These are phyloP conservation scores for Aspergillus conjunctus DNA, from an alignment of 495 filamentous ascomycete genomes.

Conservation along the genomic window DNA sequence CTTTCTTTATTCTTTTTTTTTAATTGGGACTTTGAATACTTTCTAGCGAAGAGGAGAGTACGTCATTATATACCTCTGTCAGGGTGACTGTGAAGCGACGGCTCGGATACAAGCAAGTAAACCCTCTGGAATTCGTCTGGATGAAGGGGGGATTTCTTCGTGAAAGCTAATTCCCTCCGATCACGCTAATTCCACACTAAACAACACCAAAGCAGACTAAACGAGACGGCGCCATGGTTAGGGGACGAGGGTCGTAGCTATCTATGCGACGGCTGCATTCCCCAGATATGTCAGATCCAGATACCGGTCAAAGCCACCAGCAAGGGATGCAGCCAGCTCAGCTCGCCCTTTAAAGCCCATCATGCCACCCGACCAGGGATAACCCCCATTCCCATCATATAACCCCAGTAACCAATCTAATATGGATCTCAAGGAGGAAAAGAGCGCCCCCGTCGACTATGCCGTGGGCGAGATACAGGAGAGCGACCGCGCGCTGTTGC, in stretches of 20 bases:
- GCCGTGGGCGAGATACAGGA: slow-evolving; percentile 28
- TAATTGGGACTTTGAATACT: not conserved
- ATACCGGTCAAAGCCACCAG: not conserved
- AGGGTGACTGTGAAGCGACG: not conserved
- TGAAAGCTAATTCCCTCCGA: no score
- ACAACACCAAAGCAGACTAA: slow-evolving; percentile 3
- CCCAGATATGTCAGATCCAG: not conserved
- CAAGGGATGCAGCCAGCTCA: not conserved
- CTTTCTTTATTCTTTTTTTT: not conserved
- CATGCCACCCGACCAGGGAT: not conserved
- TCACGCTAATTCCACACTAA: no score
- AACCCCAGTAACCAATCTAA: not conserved
- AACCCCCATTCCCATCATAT: not conserved
- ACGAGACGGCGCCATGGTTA: no score
- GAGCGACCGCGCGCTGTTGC: slow-evolving; percentile 39
- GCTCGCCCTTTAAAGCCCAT: not conserved
- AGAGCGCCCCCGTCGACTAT: slow-evolving; percentile 21
- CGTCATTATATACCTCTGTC: slow-evolving; percentile 2
- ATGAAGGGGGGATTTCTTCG: no score
- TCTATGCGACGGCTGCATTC: slow-evolving; percentile 14
- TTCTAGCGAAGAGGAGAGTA: not conserved
- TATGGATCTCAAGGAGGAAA: not conserved
- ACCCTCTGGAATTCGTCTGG: not conserved
- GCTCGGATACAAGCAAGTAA: not conserved
- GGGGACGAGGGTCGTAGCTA: slow-evolving; percentile 14